Evolutionary conservation across 2,329 filamentous ascomycete genomes (phyloP), one percentile per base, ranked within the genome.

Genomic region (Dendrostoma leiphaemia): DNA sequence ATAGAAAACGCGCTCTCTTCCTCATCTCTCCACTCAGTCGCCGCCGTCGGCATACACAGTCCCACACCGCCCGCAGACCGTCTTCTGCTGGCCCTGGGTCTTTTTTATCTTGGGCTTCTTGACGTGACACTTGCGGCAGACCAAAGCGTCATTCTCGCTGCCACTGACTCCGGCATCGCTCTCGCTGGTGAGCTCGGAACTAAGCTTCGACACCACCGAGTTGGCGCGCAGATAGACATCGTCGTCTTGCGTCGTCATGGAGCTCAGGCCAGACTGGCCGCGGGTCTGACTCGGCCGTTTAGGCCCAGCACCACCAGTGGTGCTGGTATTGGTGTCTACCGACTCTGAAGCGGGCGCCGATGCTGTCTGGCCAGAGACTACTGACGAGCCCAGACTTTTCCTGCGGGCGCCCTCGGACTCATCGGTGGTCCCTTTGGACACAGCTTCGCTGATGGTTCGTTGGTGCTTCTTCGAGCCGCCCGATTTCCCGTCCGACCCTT

Each of bases 31-130:
- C n/a, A n/a, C n/a, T 51, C 34, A 54, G 23, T 12, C 54, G 6
- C 34, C 44, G 12, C 60, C 54, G 13, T 62, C 59, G 28, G 49
- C 29, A 63, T 60, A 51, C 9, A 64, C 53, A 40, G 62, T 67
- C 3, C 77, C 77, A 59, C 78, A 90, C 43, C 74, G 76, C 32
- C 78, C 78, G 66, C 86, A 90, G n/a, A 85, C 75, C 59, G 89
- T 68, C 56, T 74, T 76, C 64, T 83, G 81, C 49, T 73, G 74
- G 7, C 77, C 78, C 26, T 73, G 76, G 4, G 77, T 71, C 56
- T 78, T 82, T 60, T 78, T 82, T 2, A 81, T 80, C 59, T 82
- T 82, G 60, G 90, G 90, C 56, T 48, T 55, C 19, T 70, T 78
- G 2, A 81, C 77, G 4, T 79, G 78, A 63, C 87, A 90, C 56